Percentiles rank a stretch among this genome's conserved stretches.
Conservation (phyloP, 179 eudicot genomes). For the Silene vulgaris region DNA sequence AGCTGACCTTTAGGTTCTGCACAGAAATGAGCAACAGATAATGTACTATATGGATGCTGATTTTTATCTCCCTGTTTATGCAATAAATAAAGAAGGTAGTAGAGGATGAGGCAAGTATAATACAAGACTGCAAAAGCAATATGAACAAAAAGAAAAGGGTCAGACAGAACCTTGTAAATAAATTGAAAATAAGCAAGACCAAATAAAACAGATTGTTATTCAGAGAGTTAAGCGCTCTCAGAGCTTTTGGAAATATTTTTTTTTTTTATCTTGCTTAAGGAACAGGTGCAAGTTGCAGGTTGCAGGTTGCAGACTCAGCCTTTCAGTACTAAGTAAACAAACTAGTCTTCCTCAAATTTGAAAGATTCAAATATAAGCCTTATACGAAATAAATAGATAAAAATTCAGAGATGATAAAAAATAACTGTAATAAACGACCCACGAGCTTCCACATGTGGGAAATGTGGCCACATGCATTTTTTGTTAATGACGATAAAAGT, state of each 20-base stretch:
- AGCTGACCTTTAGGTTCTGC: constrained; percentile 99
- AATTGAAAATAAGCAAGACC: background rate
- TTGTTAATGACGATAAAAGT: background rate
- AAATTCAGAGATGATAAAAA: background rate
- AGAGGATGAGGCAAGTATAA: background rate
- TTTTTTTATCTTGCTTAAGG: too few relatives aligned
- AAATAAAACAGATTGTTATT: background rate
- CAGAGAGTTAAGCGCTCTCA: background rate
- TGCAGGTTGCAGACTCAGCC: too few relatives aligned
- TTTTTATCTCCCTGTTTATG: background rate
- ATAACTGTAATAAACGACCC: background rate
- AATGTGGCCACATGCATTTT: background rate
- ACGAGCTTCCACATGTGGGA: background rate
- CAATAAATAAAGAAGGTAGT: background rate
- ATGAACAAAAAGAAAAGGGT: background rate
- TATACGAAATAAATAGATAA: background rate
- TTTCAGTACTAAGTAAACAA: too few relatives aligned
- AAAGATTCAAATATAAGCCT: background rate
- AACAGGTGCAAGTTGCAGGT: too few relatives aligned
- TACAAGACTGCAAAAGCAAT: background rate
- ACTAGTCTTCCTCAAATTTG: too few relatives aligned
- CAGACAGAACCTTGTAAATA: constrained; percentile 7
- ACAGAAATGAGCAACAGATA: constrained; percentile 22
- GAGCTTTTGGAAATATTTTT: background rate
- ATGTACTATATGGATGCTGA: background rate